These are phyloP conservation scores for Emergomyces orientalis DNA, from an alignment of 2,329 filamentous ascomycete genomes.

Conservation along the genomic window DNA sequence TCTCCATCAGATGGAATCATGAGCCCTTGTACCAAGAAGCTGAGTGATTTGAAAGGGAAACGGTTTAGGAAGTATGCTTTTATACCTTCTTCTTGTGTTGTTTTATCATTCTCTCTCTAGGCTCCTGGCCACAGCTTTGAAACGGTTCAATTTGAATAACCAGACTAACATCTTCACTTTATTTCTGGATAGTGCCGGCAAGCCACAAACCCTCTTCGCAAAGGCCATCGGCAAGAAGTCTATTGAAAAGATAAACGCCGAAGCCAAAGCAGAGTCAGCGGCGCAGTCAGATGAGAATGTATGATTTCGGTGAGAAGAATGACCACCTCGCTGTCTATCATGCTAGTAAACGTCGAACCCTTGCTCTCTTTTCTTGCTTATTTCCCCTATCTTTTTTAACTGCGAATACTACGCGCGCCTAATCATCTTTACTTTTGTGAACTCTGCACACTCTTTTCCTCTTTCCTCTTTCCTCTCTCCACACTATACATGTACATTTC, in stretches of 20 bases:
- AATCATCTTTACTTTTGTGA: neutral
- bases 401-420: neutral
- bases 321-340: neutral
- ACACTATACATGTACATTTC: neutral
- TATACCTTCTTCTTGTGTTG: neutral
- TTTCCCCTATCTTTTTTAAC: neutral
- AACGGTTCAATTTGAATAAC: neutral
- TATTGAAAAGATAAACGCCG: constrained; percentile 28
- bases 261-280: neutral
- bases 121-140: no score
- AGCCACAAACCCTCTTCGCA: constrained; percentile 39
- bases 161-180: constrained; percentile 9
- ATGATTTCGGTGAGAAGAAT: neutral
- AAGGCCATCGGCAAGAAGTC: constrained; percentile 38
- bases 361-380: neutral
- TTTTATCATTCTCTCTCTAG: neutral
- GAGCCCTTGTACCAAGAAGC: constrained; percentile 43
- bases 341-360: neutral
- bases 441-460: neutral
- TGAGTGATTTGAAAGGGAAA: constrained; percentile 43
- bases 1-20: constrained; percentile 43
- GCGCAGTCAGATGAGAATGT: constrained; percentile 5
- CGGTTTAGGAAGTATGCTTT: constrained; percentile 38
- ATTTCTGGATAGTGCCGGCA: constrained; percentile 24
- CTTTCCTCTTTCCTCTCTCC: neutral